These are phyloP conservation scores for Chaetomidium leptoderma DNA, from an alignment of 495 filamentous ascomycete genomes.

Conservation along the genomic window DNA sequence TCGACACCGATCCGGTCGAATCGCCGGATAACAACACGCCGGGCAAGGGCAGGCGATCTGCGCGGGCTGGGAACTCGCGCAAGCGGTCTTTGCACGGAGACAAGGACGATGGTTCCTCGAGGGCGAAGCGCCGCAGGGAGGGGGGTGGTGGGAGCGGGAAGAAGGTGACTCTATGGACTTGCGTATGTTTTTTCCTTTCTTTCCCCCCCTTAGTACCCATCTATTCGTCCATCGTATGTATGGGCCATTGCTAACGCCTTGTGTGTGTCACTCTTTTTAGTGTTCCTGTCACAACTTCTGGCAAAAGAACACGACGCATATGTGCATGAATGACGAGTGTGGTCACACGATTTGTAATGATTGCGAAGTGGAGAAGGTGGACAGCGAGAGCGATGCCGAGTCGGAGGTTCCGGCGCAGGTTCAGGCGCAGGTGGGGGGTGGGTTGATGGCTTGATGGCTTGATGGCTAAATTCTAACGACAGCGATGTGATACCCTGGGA, in stretches of 20 bases:
- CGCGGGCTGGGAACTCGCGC: background rate
- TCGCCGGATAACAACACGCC: background rate
- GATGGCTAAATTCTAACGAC: background rate
- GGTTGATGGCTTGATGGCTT: conserved; percentile 5
- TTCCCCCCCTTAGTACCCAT: background rate
- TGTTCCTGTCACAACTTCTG: conserved; percentile 1
- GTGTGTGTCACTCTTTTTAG: background rate
- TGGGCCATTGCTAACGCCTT: background rate
- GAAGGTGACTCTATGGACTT: conserved; percentile 10
- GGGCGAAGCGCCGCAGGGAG: conserved; percentile 9
- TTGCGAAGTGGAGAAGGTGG: background rate
- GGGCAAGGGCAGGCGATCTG: background rate
- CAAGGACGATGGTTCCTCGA: background rate
- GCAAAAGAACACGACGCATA: background rate
- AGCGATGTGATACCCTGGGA: conserved; percentile 5
- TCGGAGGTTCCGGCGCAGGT: background rate
- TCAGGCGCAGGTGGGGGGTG: background rate
- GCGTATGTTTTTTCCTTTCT: conserved; percentile 9
- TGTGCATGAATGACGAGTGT: conserved; percentile 6
- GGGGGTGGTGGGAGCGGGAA: background rate
- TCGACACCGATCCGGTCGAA: conserved; percentile 20
- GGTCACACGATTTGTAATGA: conserved; percentile 1
- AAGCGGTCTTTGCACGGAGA: background rate
- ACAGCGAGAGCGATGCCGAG: background rate
- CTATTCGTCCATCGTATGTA: background rate